Conservation (phyloP, 768 basidiomycete genomes). For the Lentinula sp. region DNA sequence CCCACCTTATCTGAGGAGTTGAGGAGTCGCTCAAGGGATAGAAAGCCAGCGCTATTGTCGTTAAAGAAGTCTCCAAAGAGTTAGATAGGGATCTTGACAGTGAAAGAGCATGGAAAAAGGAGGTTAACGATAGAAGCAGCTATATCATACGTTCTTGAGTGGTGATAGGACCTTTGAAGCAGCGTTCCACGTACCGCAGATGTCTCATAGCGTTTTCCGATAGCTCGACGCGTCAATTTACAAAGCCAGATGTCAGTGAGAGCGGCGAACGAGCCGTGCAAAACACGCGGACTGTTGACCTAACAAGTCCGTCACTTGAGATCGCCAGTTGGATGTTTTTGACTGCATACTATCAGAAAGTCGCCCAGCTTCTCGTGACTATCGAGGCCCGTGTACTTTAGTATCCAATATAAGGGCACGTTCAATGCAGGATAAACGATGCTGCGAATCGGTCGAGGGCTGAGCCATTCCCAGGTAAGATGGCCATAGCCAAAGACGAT, state of each 20-base stretch:
- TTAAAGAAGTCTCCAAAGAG: conserved; percentile 85
- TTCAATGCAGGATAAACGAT: conserved; percentile 80
- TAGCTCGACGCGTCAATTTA: conserved; percentile 47
- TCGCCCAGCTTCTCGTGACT: conserved; percentile 26
- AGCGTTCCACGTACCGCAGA: conserved; percentile 51
- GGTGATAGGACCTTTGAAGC: not conserved
- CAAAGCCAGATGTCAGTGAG: conserved; percentile 73
- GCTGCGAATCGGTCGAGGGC: conserved; percentile 65
- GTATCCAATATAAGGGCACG: conserved; percentile 66
- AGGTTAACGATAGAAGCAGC: conserved; percentile 77
- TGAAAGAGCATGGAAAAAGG: conserved; percentile 81
- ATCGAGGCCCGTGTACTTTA: conserved; percentile 55
- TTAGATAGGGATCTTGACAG: conserved; percentile 89
- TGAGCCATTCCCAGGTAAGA: conserved; percentile 95
- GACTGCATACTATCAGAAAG: conserved; percentile 47
- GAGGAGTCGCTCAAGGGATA: conserved; percentile 62
- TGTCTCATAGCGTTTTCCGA: conserved; percentile 53
- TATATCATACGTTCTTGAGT: conserved; percentile 20
- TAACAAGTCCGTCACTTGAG: conserved; percentile 21
- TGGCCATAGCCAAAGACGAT: conserved; percentile 88
- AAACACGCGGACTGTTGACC: conserved; percentile 67
- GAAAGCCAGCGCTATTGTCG: conserved; percentile 65
- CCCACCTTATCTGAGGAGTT: not conserved
- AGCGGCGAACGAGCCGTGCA: conserved; percentile 75
- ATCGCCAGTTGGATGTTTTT: not conserved